Evolutionary conservation across 2,329 filamentous ascomycete species (phyloP), one percentile per base, ranked within the genome.

Genomic region (Pyricularia sp.): DNA sequence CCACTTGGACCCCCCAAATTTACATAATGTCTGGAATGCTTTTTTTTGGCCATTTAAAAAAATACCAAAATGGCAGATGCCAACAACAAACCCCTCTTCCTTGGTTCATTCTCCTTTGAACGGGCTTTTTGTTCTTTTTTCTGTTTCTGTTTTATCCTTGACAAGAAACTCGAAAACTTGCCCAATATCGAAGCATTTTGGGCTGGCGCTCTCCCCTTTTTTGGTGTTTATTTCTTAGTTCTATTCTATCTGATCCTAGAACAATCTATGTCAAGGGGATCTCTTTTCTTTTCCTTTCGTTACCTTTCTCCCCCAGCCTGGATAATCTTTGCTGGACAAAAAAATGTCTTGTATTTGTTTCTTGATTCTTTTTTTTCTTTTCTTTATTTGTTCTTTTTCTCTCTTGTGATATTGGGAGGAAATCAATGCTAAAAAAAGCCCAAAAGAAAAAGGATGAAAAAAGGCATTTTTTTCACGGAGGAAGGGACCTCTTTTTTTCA

Each of bases 401-500:
- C 66, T 63, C 42, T 50, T 50, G 42, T 50, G 42, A 50, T 50
- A 50, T 50, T 50, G 42, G 42, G 42, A 50, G 42, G 42, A 50
- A 50, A 50, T 50, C 42, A 50, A 50, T 50, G 42, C 42, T n/a
- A 50, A 30, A 36, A 42, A 59, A 55, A 59, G n/a, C 4, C 20
- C 30, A 64, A 64, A 31, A n/a, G 2, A 33, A 23, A 64, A 68
- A 12, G 26, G 31, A 14, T n/a, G 5, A n/a, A 50, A 50, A 50
- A 50, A 50, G 42, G 42, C 42, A 50, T 50, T 5, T 50, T 50
- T 42, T 50, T 9, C 1, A 23, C 59, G 36, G 36, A 66, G 65
- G 36, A 58, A 66, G 63, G 58, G 65, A 66, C 63, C 31, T 25
- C 20, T 65, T 70, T 72, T 55, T 30, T 30, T n/a, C n/a, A 63